Evolutionary conservation across 1,139 yeast species (phyloP).

Genomic region (Yamadazyma conglobata): DNA sequence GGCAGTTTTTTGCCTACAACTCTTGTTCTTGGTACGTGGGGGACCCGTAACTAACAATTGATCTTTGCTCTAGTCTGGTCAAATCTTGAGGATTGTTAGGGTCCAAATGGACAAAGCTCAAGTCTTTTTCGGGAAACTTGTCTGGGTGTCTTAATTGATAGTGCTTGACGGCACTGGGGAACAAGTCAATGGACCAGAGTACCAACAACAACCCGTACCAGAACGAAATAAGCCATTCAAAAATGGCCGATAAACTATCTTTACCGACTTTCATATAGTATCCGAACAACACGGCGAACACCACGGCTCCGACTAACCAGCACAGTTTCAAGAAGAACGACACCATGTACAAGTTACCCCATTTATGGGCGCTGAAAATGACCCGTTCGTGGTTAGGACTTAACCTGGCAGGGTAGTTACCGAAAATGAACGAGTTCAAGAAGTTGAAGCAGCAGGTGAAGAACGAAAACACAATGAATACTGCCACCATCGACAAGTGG

Average conservation of each 20-base stretch:
- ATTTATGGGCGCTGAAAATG: conserved; percentile 36
- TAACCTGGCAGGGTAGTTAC: conserved; percentile 44
- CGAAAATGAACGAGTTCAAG: conserved; percentile 59
- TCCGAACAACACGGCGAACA: conserved; percentile 69
- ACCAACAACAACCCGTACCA: conserved; percentile 74
- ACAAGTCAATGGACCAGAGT: conserved; percentile 66
- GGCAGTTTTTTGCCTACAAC: too few species aligned
- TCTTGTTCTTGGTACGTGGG: conserved; percentile 15
- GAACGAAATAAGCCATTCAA: conserved; percentile 84
- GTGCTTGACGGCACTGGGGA: conserved; percentile 52
- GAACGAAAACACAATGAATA: conserved; percentile 72
- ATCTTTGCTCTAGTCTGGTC: conserved; percentile 16
- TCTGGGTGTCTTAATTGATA: conserved; percentile 26
- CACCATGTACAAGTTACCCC: conserved; percentile 44
- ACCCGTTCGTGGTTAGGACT: conserved; percentile 40
- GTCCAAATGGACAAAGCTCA: conserved; percentile 12
- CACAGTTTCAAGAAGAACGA: conserved; percentile 52
- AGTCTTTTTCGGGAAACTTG: conserved; percentile 14
- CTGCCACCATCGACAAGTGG: conserved; percentile 67
- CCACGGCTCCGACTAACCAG: conserved; percentile 71
- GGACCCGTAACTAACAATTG: conserved; percentile 16
- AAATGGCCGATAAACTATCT: conserved; percentile 49
- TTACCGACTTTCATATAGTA: conserved; percentile 35
- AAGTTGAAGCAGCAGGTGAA: conserved; percentile 61
- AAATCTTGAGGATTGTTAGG: conserved; percentile 13